Conservation (phyloP, 371 early-diverging fungal genomes). For the Rhizopus microsporus region DNA sequence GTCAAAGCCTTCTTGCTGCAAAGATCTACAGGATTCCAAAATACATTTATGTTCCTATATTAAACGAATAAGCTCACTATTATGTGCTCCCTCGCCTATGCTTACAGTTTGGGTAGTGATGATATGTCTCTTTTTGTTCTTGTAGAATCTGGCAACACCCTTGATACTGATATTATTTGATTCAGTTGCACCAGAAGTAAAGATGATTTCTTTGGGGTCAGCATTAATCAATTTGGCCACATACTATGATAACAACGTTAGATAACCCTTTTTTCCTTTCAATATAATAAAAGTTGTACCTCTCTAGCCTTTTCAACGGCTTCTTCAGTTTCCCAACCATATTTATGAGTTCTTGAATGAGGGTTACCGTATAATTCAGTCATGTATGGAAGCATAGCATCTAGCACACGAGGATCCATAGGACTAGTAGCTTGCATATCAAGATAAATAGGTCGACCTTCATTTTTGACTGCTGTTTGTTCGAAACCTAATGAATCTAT, state of each 20-base stretch:
- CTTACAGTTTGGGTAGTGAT: conserved; percentile 95
- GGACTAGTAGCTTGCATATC: conserved; percentile 99
- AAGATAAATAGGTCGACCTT: conserved; percentile 83
- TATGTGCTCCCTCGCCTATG: conserved; percentile 1
- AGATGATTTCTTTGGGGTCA: conserved; percentile 98
- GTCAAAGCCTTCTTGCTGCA: conserved; percentile 97
- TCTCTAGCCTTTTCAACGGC: conserved; percentile 94
- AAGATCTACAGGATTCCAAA: conserved; percentile 96
- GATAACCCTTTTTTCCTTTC: neutral
- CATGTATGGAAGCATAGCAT: conserved; percentile 97
- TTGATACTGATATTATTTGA: conserved; percentile 97
- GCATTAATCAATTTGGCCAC: conserved; percentile 94
- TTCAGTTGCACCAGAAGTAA: conserved; percentile 99
- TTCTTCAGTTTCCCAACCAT: conserved; percentile 98
- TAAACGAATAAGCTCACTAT: conserved; percentile 3
- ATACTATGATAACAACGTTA: conserved; percentile 54
- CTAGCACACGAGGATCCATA: conserved; percentile 96
- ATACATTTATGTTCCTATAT: conserved; percentile 98
- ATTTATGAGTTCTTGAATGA: conserved; percentile 97
- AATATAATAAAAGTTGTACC: conserved; percentile 30
- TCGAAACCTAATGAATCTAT: conserved; percentile 64
- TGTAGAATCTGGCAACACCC: conserved; percentile 97
- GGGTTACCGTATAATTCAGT: conserved; percentile 98
- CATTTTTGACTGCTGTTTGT: conserved; percentile 33
- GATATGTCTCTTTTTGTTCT: conserved; percentile 94